Conservation (phyloP, 768 basidiomycete species). For the Hydnomerulius pinastri region DNA sequence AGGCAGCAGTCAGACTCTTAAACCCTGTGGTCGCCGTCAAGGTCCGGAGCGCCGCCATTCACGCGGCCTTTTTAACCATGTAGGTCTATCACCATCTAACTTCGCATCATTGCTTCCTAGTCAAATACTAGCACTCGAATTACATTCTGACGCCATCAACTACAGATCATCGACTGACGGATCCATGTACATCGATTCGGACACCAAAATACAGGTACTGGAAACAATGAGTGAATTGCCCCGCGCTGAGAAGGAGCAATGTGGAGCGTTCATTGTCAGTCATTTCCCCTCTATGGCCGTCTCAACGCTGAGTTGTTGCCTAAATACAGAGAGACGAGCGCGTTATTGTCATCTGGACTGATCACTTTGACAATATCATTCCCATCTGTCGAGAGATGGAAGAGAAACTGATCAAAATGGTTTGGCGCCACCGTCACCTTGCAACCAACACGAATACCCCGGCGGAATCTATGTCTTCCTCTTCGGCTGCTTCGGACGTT, state of each 20-base stretch:
- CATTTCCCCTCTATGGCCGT: neutral
- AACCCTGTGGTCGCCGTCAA: conserved; percentile 88
- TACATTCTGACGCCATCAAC: neutral
- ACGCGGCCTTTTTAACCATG: conserved; percentile 74
- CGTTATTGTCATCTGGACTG: conserved; percentile 82
- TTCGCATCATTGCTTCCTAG: neutral
- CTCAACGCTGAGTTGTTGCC: neutral
- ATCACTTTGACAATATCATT: conserved; percentile 78
- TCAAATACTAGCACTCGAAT: neutral
- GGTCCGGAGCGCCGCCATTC: conserved; percentile 74
- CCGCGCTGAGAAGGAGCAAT: conserved; percentile 87
- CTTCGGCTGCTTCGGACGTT: conserved; percentile 51
- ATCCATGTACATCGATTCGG: conserved; percentile 68
- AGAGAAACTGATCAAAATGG: conserved; percentile 76
- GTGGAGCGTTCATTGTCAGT: conserved; percentile 82
- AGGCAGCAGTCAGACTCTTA: conserved; percentile 68
- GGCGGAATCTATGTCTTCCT: conserved; percentile 32
- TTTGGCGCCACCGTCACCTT: conserved; percentile 59
- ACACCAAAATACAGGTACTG: conserved; percentile 86
- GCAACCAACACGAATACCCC: conserved; percentile 19
- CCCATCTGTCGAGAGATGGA: conserved; percentile 70
- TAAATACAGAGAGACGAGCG: conserved; percentile 70
- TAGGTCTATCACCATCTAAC: conserved; percentile 34
- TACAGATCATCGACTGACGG: conserved; percentile 52
- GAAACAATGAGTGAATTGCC: conserved; percentile 68